Evolutionary conservation across 2,329 filamentous ascomycete species (phyloP).

Genomic region (Fusarium sp.): DNA sequence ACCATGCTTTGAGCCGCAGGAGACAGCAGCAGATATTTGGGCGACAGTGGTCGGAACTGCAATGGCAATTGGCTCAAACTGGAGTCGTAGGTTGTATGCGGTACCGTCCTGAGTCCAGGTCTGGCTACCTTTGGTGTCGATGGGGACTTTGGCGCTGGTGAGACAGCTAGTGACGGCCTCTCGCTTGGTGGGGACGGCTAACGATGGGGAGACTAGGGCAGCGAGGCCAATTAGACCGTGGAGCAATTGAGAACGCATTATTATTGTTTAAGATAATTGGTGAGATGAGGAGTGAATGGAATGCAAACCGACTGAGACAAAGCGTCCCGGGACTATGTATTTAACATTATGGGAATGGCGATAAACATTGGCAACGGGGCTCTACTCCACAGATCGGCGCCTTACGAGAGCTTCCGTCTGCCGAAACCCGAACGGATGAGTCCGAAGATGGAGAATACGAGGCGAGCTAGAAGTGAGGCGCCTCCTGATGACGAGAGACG

Average conservation of each 20-base stretch:
- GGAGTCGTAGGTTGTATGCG: conserved; percentile 50
- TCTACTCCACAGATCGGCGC: conserved; percentile 22
- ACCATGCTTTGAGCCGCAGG: conserved; percentile 56
- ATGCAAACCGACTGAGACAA: background rate
- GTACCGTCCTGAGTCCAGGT: conserved; percentile 50
- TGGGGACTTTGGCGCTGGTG: conserved; percentile 40
- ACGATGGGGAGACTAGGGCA: background rate
- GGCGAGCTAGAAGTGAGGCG: conserved; percentile 2
- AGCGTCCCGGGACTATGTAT: no score
- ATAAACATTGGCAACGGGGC: background rate
- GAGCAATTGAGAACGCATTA: conserved; percentile 11
- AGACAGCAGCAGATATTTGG: conserved; percentile 60
- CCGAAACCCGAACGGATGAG: background rate
- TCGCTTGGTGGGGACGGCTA: conserved; percentile 36
- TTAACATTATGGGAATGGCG: background rate
- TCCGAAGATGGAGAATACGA: conserved; percentile 13
- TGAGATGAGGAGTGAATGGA: background rate
- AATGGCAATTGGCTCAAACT: conserved; percentile 48
- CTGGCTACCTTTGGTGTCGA: conserved; percentile 30
- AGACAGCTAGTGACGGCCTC: conserved; percentile 47
- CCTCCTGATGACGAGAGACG: background rate
- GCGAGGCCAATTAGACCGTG: conserved; percentile 10
- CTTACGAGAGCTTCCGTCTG: background rate
- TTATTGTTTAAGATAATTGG: background rate
- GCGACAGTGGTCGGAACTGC: conserved; percentile 48